Percentiles rank a stretch among this genome's conserved stretches.
Conservation (phyloP, 2,329 filamentous ascomycete species). For the Onygenales sp. region DNA sequence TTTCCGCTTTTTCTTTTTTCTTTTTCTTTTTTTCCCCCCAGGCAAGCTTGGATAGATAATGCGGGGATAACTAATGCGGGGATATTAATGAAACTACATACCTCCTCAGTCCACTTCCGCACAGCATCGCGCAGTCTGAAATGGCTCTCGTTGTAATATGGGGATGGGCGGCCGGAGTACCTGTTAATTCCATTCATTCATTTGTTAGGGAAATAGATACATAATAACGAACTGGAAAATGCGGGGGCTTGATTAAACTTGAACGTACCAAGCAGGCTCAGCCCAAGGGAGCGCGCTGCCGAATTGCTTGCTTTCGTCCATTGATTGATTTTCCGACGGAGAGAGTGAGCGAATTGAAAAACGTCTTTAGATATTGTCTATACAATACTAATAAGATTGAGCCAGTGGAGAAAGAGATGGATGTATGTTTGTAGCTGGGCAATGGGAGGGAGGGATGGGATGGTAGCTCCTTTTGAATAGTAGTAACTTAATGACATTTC, state of each 20-base stretch:
- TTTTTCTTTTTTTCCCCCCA: background rate
- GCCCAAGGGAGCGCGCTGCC: conserved; percentile 1
- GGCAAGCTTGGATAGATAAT: background rate
- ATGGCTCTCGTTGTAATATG: conserved; percentile 2
- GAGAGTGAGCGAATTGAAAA: background rate
- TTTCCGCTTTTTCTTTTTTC: background rate
- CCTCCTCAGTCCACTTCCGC: conserved; percentile 1
- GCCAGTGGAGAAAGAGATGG: too few relatives aligned
- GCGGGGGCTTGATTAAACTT: too few relatives aligned
- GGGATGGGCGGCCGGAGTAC: background rate
- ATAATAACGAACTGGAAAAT: too few relatives aligned
- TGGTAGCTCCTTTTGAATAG: too few relatives aligned
- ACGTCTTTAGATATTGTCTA: background rate
- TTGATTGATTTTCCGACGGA: background rate
- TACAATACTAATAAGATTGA: too few relatives aligned
- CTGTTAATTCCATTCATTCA: background rate
- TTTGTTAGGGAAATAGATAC: background rate
- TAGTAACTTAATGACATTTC: too few relatives aligned
- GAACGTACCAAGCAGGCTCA: background rate
- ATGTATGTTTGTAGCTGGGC: too few relatives aligned
- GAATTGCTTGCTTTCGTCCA: background rate
- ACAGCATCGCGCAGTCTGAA: background rate
- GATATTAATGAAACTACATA: background rate
- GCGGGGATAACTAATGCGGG: too few relatives aligned
- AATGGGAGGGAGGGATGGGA: too few relatives aligned